Evolutionary conservation across 768 basidiomycete species (phyloP).

Genomic region (Lactarius pseudohatsudake): DNA sequence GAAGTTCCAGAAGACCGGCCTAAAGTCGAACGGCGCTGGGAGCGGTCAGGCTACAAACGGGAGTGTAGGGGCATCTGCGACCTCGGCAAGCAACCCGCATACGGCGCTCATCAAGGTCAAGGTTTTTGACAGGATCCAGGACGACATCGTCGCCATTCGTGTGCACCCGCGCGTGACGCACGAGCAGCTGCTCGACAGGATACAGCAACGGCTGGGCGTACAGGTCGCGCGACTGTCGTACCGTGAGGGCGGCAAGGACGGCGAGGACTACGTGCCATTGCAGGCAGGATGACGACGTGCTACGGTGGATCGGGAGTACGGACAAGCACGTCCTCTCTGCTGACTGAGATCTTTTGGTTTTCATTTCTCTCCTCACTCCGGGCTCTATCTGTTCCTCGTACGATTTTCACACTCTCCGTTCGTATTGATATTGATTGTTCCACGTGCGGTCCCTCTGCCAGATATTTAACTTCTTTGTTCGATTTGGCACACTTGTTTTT

Average conservation of each 20-base stretch:
- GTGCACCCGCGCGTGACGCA: conserved; percentile 91
- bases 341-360: conserved; percentile 43
- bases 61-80: conserved; percentile 59
- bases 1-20: conserved; percentile 36
- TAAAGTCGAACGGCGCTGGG: conserved; percentile 46
- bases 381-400: conserved; percentile 16
- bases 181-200: conserved; percentile 86
- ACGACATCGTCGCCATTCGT: conserved; percentile 95
- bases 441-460: not conserved
- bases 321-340: conserved; percentile 86
- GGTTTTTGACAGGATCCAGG: conserved; percentile 89
- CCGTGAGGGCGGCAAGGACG: conserved; percentile 66
- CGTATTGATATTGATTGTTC: conserved; percentile 14
- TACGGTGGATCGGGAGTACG: conserved; percentile 71
- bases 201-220: conserved; percentile 79
- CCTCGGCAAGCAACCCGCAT: conserved; percentile 75
- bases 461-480: not conserved
- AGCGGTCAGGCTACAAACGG: conserved; percentile 60
- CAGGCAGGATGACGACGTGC: conserved; percentile 60
- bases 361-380: not conserved
- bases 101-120: conserved; percentile 97
- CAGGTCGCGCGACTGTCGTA: conserved; percentile 71
- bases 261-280: conserved; percentile 62
- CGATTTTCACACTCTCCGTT: not conserved
- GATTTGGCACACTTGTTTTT: not conserved